Evolutionary conservation across 352 stramenopile genomes (phyloP).

Genomic region (Thalassiosira mediterranea): DNA sequence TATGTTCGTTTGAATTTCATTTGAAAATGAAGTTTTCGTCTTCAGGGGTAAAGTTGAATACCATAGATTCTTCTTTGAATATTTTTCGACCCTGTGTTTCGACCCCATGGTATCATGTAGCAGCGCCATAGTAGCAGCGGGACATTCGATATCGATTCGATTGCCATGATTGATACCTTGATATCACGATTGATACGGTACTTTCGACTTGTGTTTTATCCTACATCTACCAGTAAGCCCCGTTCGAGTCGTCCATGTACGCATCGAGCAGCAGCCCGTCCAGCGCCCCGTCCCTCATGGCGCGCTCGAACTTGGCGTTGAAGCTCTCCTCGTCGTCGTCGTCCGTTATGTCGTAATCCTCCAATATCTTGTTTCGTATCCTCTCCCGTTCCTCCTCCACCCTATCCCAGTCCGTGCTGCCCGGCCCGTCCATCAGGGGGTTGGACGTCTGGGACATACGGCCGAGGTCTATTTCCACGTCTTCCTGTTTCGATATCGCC

Average conservation of each 20-base stretch:
- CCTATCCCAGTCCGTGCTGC: conserved; percentile 17
- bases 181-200: too few species aligned
- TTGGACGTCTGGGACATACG: conserved; percentile 41
- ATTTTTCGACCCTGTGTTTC: too few species aligned
- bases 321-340: conserved; percentile 56
- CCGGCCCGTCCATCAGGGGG: conserved; percentile 41
- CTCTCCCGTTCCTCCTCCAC: conserved; percentile 42
- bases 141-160: too few species aligned
- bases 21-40: too few species aligned
- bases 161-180: too few species aligned
- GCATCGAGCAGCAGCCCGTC: conserved; percentile 42
- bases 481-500: conserved; percentile 60
- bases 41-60: too few species aligned
- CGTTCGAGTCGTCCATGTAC: conserved; percentile 39
- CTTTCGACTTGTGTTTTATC: too few species aligned
- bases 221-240: conserved; percentile 48
- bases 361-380: conserved; percentile 41
- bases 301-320: conserved; percentile 36
- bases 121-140: too few species aligned
- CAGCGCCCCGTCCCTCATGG: conserved; percentile 43
- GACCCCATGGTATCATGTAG: too few species aligned
- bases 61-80: too few species aligned
- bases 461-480: conserved; percentile 57
- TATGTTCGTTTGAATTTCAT: too few species aligned
- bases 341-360: conserved; percentile 38